These are phyloP conservation scores for Diplodia corticola DNA, from an alignment of 2,329 filamentous ascomycete species.

Conservation along the genomic window DNA sequence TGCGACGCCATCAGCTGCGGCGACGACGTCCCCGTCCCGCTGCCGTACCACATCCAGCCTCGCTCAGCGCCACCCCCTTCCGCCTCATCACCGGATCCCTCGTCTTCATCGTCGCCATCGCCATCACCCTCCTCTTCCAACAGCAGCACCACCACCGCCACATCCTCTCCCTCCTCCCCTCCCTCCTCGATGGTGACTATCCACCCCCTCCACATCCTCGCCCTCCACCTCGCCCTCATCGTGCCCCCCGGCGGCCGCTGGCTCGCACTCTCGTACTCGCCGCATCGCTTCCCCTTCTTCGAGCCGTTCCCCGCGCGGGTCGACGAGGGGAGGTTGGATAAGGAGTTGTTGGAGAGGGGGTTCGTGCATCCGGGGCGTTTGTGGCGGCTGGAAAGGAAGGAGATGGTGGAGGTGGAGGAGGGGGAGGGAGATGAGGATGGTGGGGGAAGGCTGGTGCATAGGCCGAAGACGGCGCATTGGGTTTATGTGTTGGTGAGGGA, in stretches of 20 bases:
- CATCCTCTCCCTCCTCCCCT: background rate
- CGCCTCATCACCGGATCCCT: background rate
- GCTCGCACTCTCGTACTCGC: conserved; percentile 44
- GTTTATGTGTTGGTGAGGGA: conserved; percentile 43
- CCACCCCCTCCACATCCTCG: conserved; percentile 42
- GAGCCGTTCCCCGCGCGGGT: conserved; percentile 26
- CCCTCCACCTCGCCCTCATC: conserved; percentile 42
- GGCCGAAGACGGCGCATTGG: conserved; percentile 41
- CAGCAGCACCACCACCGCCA: background rate
- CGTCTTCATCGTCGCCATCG: background rate
- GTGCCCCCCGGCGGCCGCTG: conserved; percentile 41
- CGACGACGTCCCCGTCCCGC: conserved; percentile 33
- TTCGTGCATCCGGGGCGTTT: conserved; percentile 41
- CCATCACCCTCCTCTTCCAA: background rate
- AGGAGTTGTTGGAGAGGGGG: conserved; percentile 31
- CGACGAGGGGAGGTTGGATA: conserved; percentile 11
- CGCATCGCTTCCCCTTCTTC: conserved; percentile 43
- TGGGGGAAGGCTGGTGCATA: conserved; percentile 31
- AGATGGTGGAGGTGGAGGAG: conserved; percentile 33
- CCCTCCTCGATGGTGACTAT: conserved; percentile 26
- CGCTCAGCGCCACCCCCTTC: background rate
- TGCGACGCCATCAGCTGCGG: conserved; percentile 41
- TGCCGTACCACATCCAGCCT: conserved; percentile 33
- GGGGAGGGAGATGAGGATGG: conserved; percentile 24
- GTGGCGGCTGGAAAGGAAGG: conserved; percentile 40